Conservation (phyloP, 257 asterid genomes). For the Primulina huaijiensis region DNA sequence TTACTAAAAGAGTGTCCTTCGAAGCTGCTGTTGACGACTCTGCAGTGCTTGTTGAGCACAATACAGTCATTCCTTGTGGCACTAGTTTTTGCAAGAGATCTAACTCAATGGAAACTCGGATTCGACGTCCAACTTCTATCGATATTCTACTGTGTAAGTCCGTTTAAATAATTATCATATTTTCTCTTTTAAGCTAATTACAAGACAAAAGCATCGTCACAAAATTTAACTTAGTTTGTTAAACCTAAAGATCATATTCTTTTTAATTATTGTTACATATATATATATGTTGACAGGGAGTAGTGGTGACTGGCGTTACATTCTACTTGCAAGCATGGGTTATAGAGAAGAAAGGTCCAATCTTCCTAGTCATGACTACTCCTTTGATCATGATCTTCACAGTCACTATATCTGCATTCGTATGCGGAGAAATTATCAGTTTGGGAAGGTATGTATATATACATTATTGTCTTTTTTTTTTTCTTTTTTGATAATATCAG, state of each 20-base stretch:
- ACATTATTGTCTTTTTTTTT: no score
- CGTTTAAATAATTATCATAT: no score
- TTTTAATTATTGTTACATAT: not conserved
- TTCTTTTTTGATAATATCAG: no score
- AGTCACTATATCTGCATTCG: constrained; percentile 50
- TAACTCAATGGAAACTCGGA: constrained; percentile 62
- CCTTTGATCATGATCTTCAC: constrained; percentile 61
- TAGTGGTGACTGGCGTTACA: constrained; percentile 72
- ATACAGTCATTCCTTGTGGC: constrained; percentile 67
- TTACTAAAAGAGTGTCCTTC: constrained; percentile 62
- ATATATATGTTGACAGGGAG: constrained; percentile 45
- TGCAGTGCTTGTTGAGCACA: constrained; percentile 66
- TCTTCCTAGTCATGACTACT: constrained; percentile 67
- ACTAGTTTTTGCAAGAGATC: constrained; percentile 55
- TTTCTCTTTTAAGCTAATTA: no score
- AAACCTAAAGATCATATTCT: not conserved
- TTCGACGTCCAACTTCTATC: constrained; percentile 60
- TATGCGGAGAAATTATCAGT: constrained; percentile 60
- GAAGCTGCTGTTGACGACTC: constrained; percentile 63
- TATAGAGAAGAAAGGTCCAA: constrained; percentile 85
- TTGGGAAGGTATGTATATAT: constrained; percentile 57
- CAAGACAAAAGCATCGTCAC: no score
- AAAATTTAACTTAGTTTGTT: not conserved
- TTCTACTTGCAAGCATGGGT: constrained; percentile 88
- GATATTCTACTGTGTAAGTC: constrained; percentile 69